A percentile compares a stretch with the other conserved stretches of the same genome.
Evolutionary conservation across 768 basidiomycete species (phyloP).

Genomic region (Kwoniella newhampshirensis): DNA sequence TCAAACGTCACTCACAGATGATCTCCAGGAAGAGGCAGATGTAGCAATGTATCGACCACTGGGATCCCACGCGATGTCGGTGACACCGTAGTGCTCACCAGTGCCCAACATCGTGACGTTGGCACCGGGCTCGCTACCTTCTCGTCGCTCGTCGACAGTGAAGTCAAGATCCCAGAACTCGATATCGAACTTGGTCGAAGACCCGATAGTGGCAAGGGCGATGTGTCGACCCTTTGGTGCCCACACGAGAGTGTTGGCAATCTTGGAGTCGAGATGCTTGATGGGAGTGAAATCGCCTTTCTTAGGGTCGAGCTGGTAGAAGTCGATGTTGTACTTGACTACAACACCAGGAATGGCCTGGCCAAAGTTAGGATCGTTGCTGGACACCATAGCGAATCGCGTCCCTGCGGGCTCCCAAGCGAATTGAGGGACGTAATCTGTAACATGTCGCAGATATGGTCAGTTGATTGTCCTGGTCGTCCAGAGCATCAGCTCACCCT

Average conservation of each 20-base stretch:
- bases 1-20: constrained; percentile 64
- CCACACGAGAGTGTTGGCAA: constrained; percentile 93
- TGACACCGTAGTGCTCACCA: constrained; percentile 94
- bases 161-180: constrained; percentile 99
- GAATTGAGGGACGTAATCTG: constrained; percentile 92
- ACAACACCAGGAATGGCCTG: constrained; percentile 85
- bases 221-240: constrained; percentile 94
- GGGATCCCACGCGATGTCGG: constrained; percentile 98
- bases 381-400: constrained; percentile 92
- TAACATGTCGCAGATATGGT: constrained; percentile 4
- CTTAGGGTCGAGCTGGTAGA: constrained; percentile 85
- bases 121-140: constrained; percentile 75
- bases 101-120: constrained; percentile 81
- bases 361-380: constrained; percentile 86
- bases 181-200: constrained; percentile 89
- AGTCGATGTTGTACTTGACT: constrained; percentile 93
- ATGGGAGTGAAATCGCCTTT: constrained; percentile 94
- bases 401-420: constrained; percentile 99
- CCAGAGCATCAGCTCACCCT: too few relatives aligned
- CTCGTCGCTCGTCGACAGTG: constrained; percentile 57
- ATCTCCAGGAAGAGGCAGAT: constrained; percentile 91
- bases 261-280: constrained; percentile 74
- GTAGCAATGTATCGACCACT: constrained; percentile 89
- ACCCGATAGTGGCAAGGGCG: constrained; percentile 92
- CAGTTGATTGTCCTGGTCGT: constrained; percentile 23